Conservation (phyloP, 23 red algal species). For the Gracilaria gracilis region DNA sequence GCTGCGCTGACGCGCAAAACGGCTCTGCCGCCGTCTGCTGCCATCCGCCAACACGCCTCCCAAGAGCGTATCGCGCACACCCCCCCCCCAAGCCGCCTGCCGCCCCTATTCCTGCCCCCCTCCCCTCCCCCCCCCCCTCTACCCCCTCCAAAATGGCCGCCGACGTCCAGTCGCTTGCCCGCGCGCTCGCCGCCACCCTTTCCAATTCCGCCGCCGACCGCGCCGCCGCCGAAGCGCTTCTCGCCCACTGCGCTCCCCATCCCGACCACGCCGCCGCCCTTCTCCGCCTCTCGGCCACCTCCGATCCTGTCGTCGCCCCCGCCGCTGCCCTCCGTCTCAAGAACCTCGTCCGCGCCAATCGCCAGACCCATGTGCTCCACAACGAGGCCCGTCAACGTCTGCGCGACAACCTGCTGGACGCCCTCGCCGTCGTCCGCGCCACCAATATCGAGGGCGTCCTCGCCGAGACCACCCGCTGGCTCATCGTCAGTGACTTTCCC, state of each 20-base stretch:
- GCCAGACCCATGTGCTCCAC: constrained; percentile 31
- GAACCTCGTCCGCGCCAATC: constrained; percentile 59
- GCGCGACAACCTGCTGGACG: constrained; percentile 59
- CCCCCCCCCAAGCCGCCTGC: constrained; percentile 17
- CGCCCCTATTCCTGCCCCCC: constrained; percentile 16
- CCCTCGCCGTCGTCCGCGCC: constrained; percentile 56
- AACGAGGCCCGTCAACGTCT: constrained; percentile 37
- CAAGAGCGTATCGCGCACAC: neutral
- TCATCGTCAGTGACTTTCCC: constrained; percentile 72
- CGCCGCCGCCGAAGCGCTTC: constrained; percentile 62
- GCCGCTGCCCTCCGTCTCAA: constrained; percentile 81
- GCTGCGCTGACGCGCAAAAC: constrained; percentile 29
- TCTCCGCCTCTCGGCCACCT: constrained; percentile 44
- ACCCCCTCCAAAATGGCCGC: neutral
- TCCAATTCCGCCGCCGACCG: constrained; percentile 62
- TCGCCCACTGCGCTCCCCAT: constrained; percentile 38
- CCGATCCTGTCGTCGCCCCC: constrained; percentile 59
- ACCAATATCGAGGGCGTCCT: constrained; percentile 66
- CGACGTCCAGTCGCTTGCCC: constrained; percentile 50
- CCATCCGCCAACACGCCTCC: constrained; percentile 9
- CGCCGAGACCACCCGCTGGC: constrained; percentile 68
- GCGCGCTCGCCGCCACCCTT: constrained; percentile 62
- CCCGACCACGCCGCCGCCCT: constrained; percentile 57
- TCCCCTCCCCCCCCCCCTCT: neutral
- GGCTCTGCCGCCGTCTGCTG: constrained; percentile 35